Percentiles rank a stretch among this genome's conserved stretches.
These are phyloP conservation scores for Sphagnum contortum DNA, from an alignment of 225 moss, liverwort and hornwort species.

Conservation along the genomic window DNA sequence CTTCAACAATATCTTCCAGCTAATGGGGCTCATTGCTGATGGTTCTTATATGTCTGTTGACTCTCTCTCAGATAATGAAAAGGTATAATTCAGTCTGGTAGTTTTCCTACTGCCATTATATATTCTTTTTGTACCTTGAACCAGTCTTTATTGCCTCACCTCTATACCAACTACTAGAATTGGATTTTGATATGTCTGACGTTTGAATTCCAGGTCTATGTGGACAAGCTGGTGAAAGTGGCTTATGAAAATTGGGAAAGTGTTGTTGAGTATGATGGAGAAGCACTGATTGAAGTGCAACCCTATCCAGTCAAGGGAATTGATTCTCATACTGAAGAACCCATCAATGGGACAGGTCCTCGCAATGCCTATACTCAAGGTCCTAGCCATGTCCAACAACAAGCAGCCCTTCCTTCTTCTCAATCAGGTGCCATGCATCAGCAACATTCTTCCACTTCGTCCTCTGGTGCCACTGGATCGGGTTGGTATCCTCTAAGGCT, in stretches of 20 bases:
- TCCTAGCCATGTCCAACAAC: slow-evolving; percentile 35
- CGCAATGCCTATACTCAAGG: slow-evolving; percentile 20
- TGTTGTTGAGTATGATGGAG: slow-evolving; percentile 53
- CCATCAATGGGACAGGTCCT: slow-evolving; percentile 14
- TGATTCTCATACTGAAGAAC: slow-evolving; percentile 39
- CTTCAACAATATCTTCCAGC: slow-evolving; percentile 30
- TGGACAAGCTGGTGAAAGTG: slow-evolving; percentile 54
- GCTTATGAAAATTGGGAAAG: slow-evolving; percentile 59
- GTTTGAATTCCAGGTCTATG: slow-evolving; percentile 22
- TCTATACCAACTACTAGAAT: no score
- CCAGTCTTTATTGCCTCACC: no score
- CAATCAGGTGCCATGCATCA: slow-evolving; percentile 1
- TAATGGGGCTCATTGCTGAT: slow-evolving; percentile 43
- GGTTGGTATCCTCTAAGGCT: slow-evolving; percentile 1
- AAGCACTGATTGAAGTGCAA: slow-evolving; percentile 47
- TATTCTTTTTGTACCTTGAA: no score
- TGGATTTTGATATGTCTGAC: no score
- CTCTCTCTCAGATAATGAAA: slow-evolving; percentile 45
- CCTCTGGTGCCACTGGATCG: slow-evolving; percentile 1
- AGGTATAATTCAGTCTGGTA: slow-evolving; percentile 11
- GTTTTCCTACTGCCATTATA: no score
- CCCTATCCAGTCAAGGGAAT: slow-evolving; percentile 40
- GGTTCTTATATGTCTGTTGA: slow-evolving; percentile 47
- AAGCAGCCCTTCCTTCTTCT: neutral
- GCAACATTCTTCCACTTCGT: slow-evolving; percentile 1